phyloP scores from a whole-genome alignment of 768 basidiomycete species.

The Kwoniella pini region DNA sequence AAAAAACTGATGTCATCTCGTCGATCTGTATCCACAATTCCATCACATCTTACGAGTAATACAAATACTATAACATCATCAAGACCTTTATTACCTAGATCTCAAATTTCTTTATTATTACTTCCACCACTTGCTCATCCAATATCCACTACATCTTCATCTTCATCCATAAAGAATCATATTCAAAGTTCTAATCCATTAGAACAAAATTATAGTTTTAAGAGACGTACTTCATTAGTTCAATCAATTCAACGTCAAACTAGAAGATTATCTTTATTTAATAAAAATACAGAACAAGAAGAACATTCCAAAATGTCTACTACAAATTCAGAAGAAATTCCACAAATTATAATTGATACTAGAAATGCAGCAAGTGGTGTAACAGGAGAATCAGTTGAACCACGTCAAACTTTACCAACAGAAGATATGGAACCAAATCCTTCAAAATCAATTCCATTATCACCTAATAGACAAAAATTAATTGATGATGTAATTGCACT shows the following conservation, averaged over 20 bases:
- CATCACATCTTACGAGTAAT: neutral
- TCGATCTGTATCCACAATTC: neutral
- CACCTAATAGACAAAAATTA: constrained; percentile 55
- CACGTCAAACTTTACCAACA: constrained; percentile 54
- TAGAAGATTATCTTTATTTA: neutral
- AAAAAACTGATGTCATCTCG: constrained; percentile 11
- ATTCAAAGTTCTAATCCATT: neutral
- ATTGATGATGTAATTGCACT: constrained; percentile 58
- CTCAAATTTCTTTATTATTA: constrained; percentile 20
- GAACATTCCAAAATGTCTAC: constrained; percentile 19
- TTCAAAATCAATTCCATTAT: constrained; percentile 55
- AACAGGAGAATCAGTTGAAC: constrained; percentile 56
- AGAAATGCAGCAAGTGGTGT: constrained; percentile 47
- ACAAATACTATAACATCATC: neutral
- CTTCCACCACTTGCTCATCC: constrained; percentile 18
- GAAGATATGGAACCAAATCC: constrained; percentile 55
- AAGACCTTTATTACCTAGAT: constrained; percentile 20
- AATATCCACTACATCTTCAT: neutral
- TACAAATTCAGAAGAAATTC: constrained; percentile 30
- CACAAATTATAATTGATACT: constrained; percentile 43
- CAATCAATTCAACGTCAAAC: constrained; percentile 4
- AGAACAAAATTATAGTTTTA: too few relatives aligned
- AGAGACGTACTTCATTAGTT: neutral
- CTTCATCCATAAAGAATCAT: neutral
- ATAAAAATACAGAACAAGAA: neutral